Conservation (phyloP, 179 eudicot species). For the Actinidia chinensis region DNA sequence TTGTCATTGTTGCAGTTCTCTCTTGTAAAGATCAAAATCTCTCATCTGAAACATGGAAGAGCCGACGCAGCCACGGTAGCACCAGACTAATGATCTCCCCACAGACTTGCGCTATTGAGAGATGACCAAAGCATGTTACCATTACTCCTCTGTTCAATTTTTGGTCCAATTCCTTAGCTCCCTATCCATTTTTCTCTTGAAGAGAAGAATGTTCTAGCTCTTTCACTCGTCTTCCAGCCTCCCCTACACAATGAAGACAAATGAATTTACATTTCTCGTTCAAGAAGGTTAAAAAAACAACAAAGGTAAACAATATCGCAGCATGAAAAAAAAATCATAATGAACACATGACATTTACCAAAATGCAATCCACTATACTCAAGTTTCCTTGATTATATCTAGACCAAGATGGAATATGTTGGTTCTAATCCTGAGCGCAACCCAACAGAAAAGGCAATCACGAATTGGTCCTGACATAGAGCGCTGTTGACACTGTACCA, state of each 20-base stretch:
- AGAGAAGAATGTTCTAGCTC: constrained; percentile 90
- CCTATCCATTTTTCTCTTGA: constrained; percentile 76
- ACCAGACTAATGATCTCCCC: not conserved
- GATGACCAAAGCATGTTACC: constrained; percentile 45
- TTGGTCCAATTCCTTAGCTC: constrained; percentile 89
- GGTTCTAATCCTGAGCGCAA: not conserved
- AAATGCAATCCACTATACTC: not conserved
- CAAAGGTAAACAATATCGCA: not conserved
- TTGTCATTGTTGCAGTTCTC: constrained; percentile 1
- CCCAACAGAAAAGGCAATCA: not conserved
- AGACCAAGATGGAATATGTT: not conserved
- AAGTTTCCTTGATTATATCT: too few relatives aligned
- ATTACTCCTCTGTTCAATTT: constrained; percentile 86
- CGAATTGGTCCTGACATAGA: not conserved
- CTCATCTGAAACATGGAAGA: not conserved
- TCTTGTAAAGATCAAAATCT: not conserved
- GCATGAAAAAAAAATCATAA: constrained; percentile 2
- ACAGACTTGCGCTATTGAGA: constrained; percentile 1
- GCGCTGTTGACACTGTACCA: not conserved
- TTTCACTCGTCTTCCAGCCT: constrained; percentile 64
- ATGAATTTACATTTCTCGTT: not conserved
- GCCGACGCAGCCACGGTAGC: too few relatives aligned
- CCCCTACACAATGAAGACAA: constrained; percentile 40
- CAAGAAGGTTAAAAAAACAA: not conserved
- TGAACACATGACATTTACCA: not conserved